These are phyloP conservation scores for Westerdykella ornata DNA, from an alignment of 2,329 filamentous ascomycete genomes.

Conservation along the genomic window DNA sequence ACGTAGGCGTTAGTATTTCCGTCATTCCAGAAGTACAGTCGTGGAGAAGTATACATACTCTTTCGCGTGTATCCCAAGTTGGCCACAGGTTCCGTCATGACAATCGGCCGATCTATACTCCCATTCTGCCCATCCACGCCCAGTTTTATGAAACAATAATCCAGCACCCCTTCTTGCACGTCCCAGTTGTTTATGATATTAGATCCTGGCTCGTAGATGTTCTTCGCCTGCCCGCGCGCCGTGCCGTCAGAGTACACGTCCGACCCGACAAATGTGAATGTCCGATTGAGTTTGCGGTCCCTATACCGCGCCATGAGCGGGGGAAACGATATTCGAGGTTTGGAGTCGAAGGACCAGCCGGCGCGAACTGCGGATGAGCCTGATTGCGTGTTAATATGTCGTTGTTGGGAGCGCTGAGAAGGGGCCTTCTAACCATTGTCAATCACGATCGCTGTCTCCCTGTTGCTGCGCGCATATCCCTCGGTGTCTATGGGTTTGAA, in stretches of 20 bases:
- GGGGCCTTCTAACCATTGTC: slow-evolving; percentile 68
- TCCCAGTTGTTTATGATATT: slow-evolving; percentile 97
- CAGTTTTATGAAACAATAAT: slow-evolving; percentile 91
- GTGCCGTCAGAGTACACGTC: slow-evolving; percentile 95
- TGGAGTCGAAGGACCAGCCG: slow-evolving; percentile 87
- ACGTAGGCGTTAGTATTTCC: slow-evolving; percentile 1
- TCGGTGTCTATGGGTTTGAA: slow-evolving; percentile 55
- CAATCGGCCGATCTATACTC: slow-evolving; percentile 73
- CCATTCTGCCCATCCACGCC: slow-evolving; percentile 73
- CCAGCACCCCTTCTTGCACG: slow-evolving; percentile 87
- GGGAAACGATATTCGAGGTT: slow-evolving; percentile 72
- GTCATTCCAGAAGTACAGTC: not conserved
- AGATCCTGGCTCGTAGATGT: slow-evolving; percentile 83
- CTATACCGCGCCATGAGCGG: slow-evolving; percentile 93
- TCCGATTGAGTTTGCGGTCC: slow-evolving; percentile 86
- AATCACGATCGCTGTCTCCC: slow-evolving; percentile 76
- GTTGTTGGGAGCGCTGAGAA: not conserved
- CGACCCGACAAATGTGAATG: slow-evolving; percentile 83
- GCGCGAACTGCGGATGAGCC: slow-evolving; percentile 84
- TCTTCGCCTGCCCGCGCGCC: slow-evolving; percentile 80
- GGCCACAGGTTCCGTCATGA: slow-evolving; percentile 93
- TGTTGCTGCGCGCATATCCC: slow-evolving; percentile 61
- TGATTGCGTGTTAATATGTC: slow-evolving; percentile 36
- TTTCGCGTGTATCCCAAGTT: slow-evolving; percentile 84
- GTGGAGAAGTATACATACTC: slow-evolving; percentile 52